A percentile compares a stretch with the other conserved stretches of the same genome.
These are phyloP conservation scores for Pichia paraexigua DNA, from an alignment of 805 yeast genomes.

Conservation along the genomic window DNA sequence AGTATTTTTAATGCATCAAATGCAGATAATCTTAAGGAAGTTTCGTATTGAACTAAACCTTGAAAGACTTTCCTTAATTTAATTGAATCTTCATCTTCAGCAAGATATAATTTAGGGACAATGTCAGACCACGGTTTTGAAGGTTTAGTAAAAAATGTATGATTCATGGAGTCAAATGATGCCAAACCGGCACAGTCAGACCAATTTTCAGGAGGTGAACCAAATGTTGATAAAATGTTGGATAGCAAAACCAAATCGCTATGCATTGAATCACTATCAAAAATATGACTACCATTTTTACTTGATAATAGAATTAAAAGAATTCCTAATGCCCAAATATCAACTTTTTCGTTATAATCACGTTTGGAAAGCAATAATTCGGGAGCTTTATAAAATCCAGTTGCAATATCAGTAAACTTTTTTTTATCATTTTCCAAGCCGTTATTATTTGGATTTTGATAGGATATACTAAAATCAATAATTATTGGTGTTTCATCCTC, in stretches of 20 bases:
- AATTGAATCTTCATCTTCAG: slow-evolving; percentile 2
- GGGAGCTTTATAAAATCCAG: slow-evolving; percentile 66
- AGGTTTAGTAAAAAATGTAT: slow-evolving; percentile 18
- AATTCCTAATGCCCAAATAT: slow-evolving; percentile 68
- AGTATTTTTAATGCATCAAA: slow-evolving; percentile 14
- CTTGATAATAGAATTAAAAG: slow-evolving; percentile 47
- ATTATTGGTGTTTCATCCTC: slow-evolving; percentile 26
- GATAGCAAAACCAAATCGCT: slow-evolving; percentile 56
- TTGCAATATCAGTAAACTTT: slow-evolving; percentile 51
- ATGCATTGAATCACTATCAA: slow-evolving; percentile 31
- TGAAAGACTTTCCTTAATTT: slow-evolving; percentile 27
- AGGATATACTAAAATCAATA: slow-evolving; percentile 37
- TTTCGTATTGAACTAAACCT: slow-evolving; percentile 38
- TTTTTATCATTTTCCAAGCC: slow-evolving; percentile 48
- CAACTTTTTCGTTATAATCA: slow-evolving; percentile 48
- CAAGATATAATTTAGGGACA: slow-evolving; percentile 27
- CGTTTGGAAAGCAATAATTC: slow-evolving; percentile 58
- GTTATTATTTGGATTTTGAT: slow-evolving; percentile 44
- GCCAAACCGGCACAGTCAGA: slow-evolving; percentile 34
- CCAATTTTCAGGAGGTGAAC: slow-evolving; percentile 51
- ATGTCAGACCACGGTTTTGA: slow-evolving; percentile 20
- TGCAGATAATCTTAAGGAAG: slow-evolving; percentile 27
- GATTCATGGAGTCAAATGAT: slow-evolving; percentile 29
- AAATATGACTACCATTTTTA: slow-evolving; percentile 30
- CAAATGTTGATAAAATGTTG: slow-evolving; percentile 48